Evolutionary conservation across 495 filamentous ascomycete genomes (phyloP).

Genomic region (Aspergillus sclerotioniger): DNA sequence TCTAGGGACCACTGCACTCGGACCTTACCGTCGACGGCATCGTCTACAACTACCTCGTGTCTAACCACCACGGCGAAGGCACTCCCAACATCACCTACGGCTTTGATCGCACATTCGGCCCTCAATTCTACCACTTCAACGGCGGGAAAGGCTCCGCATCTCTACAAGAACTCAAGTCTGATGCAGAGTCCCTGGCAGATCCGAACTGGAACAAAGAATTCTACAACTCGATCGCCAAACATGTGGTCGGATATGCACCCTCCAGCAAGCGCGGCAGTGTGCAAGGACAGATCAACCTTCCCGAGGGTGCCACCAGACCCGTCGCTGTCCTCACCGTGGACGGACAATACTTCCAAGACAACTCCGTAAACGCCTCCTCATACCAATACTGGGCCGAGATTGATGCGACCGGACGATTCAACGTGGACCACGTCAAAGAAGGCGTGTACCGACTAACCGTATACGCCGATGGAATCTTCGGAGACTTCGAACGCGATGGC

Average conservation of each 20-base stretch:
- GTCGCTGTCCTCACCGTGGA: slow-evolving; percentile 53
- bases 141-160: slow-evolving; percentile 40
- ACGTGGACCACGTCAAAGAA: slow-evolving; percentile 46
- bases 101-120: slow-evolving; percentile 57
- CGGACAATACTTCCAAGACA: slow-evolving; percentile 56
- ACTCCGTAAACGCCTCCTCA: slow-evolving; percentile 44
- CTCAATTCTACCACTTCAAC: slow-evolving; percentile 59
- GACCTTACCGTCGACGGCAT: slow-evolving; percentile 58
- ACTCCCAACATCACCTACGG: slow-evolving; percentile 58
- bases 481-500: slow-evolving; percentile 47
- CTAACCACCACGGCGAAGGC: slow-evolving; percentile 56
- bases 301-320: slow-evolving; percentile 39
- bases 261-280: slow-evolving; percentile 41
- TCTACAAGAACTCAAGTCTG: slow-evolving; percentile 42
- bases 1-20: slow-evolving; percentile 50
- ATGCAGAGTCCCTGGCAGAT: slow-evolving; percentile 44
- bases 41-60: slow-evolving; percentile 53
- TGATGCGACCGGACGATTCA: slow-evolving; percentile 40
- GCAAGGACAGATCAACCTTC: slow-evolving; percentile 44
- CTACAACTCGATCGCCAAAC: slow-evolving; percentile 55
- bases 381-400: slow-evolving; percentile 61
- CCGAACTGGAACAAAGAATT: slow-evolving; percentile 53
- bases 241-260: slow-evolving; percentile 52
- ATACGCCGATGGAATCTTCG: slow-evolving; percentile 57
- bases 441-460: slow-evolving; percentile 56